These are phyloP conservation scores for Glaciozyma martinii DNA, from an alignment of 768 basidiomycete species.

Conservation along the genomic window DNA sequence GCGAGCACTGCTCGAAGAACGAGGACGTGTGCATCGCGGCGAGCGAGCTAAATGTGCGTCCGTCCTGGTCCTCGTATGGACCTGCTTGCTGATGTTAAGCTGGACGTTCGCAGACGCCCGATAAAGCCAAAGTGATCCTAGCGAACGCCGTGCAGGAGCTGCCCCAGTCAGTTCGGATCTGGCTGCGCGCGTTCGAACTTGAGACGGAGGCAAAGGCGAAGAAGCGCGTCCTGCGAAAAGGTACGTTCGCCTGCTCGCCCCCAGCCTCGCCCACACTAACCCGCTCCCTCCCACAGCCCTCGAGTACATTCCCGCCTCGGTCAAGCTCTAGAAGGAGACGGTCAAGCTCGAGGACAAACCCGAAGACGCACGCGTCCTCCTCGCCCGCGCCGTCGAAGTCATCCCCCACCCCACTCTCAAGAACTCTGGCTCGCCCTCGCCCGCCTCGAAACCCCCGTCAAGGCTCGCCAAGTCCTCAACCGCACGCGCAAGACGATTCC, in stretches of 20 bases:
- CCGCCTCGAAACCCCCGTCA: constrained; percentile 81
- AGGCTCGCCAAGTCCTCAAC: constrained; percentile 87
- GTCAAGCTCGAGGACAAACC: constrained; percentile 88
- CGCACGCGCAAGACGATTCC: constrained; percentile 89
- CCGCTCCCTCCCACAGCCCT: constrained; percentile 52
- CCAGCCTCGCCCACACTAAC: constrained; percentile 6
- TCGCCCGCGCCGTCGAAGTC: constrained; percentile 90
- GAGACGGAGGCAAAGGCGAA: constrained; percentile 76
- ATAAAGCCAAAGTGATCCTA: constrained; percentile 88
- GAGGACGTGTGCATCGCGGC: constrained; percentile 99
- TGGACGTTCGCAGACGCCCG: constrained; percentile 54
- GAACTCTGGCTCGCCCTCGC: constrained; percentile 99
- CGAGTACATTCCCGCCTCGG: constrained; percentile 94
- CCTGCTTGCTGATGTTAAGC: background rate
- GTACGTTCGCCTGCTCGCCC: constrained; percentile 40
- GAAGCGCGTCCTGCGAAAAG: constrained; percentile 86
- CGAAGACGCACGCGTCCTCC: constrained; percentile 79
- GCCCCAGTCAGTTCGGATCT: constrained; percentile 87
- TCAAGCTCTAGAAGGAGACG: constrained; percentile 94
- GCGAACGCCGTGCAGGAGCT: constrained; percentile 92
- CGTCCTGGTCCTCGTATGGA: background rate
- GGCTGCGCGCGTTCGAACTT: constrained; percentile 86
- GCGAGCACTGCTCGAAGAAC: constrained; percentile 89
- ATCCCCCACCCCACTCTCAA: constrained; percentile 88
- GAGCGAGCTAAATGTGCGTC: constrained; percentile 75